Evolutionary conservation across 768 basidiomycete species (phyloP).

Genomic region (Pulveroboletus sp.): DNA sequence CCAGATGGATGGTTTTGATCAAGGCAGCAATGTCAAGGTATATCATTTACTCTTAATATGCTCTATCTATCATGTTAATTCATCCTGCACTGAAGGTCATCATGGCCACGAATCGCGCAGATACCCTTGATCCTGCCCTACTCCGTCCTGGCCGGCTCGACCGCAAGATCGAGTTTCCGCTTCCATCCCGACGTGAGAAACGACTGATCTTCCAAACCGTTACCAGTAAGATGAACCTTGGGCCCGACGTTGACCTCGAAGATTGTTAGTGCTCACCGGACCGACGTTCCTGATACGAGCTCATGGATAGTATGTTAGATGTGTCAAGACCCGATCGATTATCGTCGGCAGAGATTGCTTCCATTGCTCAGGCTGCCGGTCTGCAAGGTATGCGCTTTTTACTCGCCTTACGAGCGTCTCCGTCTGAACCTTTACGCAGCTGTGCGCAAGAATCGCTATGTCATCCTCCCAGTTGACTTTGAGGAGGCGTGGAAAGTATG

Average conservation of each 20-base stretch:
- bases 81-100: conserved; percentile 63
- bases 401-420: neutral
- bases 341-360: conserved; percentile 92
- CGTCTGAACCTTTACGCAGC: conserved; percentile 36
- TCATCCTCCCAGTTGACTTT: conserved; percentile 95
- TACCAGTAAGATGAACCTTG: conserved; percentile 95
- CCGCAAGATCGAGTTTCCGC: conserved; percentile 97
- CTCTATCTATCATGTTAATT: neutral
- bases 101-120: conserved; percentile 99
- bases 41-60: neutral
- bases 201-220: conserved; percentile 98
- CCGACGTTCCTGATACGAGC: conserved; percentile 2
- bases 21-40: conserved; percentile 97
- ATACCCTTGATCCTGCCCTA: conserved; percentile 95
- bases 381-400: conserved; percentile 64
- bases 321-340: conserved; percentile 95
- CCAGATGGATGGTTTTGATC: conserved; percentile 99
- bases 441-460: conserved; percentile 96
- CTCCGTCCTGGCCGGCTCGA: conserved; percentile 97
- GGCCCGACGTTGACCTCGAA: conserved; percentile 96
- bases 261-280: conserved; percentile 66
- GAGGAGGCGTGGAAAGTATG: conserved; percentile 99
- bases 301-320: conserved; percentile 45
- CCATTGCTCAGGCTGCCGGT: conserved; percentile 95
- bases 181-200: conserved; percentile 90